Evolutionary conservation across 2,329 filamentous ascomycete species (phyloP).

Genomic region (Colletotrichum sp.): DNA sequence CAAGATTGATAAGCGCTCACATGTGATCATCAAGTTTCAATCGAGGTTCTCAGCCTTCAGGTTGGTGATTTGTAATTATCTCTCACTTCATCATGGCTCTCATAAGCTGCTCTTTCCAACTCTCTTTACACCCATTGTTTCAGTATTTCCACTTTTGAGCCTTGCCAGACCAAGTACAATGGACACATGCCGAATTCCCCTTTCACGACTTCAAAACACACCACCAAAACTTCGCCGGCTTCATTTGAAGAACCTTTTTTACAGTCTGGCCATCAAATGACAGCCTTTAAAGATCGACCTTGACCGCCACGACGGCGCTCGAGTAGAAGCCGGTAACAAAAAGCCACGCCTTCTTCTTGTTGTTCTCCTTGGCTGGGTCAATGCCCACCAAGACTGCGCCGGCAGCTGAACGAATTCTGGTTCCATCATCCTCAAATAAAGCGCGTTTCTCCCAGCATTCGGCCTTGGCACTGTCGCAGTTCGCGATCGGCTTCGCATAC

Average conservation of each 20-base stretch:
- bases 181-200: neutral
- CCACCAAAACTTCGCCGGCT: neutral
- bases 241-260: neutral
- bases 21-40: neutral
- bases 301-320: conserved; percentile 52
- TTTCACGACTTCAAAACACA: neutral
- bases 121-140: neutral
- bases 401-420: conserved; percentile 52
- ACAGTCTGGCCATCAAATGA: neutral
- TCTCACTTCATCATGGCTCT: neutral
- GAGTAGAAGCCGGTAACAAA: conserved; percentile 63
- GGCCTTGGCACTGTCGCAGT: conserved; percentile 12
- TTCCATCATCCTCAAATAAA: conserved; percentile 64
- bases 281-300: conserved; percentile 47
- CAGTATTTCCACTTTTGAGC: neutral
- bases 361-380: conserved; percentile 47
- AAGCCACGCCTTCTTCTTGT: conserved; percentile 57
- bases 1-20: neutral
- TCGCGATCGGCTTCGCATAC: conserved; percentile 29
- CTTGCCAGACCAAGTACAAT: neutral
- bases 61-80: neutral
- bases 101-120: neutral
- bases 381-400: conserved; percentile 58
- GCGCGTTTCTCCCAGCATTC: conserved; percentile 47
- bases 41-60: neutral